Conservation (phyloP, 2,329 filamentous ascomycete species). For the Ophiostoma populinum region DNA sequence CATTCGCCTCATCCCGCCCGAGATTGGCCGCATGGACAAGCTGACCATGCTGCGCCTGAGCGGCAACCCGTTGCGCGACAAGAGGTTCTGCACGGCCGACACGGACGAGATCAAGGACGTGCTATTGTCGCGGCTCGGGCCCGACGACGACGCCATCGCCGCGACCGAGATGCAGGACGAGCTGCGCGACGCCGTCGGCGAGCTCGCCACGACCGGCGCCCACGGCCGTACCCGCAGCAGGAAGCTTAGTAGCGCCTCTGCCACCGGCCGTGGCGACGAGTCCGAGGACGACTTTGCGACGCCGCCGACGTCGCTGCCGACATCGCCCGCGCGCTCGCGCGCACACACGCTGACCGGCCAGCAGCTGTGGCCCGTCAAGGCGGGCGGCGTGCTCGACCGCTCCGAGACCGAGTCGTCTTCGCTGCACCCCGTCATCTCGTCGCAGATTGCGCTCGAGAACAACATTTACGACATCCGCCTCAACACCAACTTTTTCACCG, state of each 20-base stretch:
- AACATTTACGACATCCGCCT: slow-evolving; percentile 44
- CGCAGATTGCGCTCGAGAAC: slow-evolving; percentile 34
- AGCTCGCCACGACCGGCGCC: background rate
- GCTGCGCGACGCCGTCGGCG: slow-evolving; percentile 8
- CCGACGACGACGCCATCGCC: slow-evolving; percentile 15
- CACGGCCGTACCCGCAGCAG: slow-evolving; percentile 4
- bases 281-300: slow-evolving; percentile 43
- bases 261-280: slow-evolving; percentile 8
- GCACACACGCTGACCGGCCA: slow-evolving; percentile 30
- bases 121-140: slow-evolving; percentile 48
- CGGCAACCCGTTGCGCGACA: slow-evolving; percentile 82
- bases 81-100: slow-evolving; percentile 64
- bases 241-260: slow-evolving; percentile 6
- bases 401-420: slow-evolving; percentile 47
- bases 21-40: slow-evolving; percentile 62
- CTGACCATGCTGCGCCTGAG: slow-evolving; percentile 59
- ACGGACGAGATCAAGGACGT: slow-evolving; percentile 68
- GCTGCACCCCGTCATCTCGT: slow-evolving; percentile 39
- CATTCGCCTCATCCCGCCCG: slow-evolving; percentile 56
- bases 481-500: slow-evolving; percentile 58
- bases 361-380: slow-evolving; percentile 33
- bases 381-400: slow-evolving; percentile 50
- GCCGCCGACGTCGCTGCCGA: slow-evolving; percentile 35
- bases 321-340: slow-evolving; percentile 30
- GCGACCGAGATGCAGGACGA: slow-evolving; percentile 6